These are phyloP conservation scores for Agrocybe pediades DNA, from an alignment of 768 basidiomycete species.

Conservation along the genomic window DNA sequence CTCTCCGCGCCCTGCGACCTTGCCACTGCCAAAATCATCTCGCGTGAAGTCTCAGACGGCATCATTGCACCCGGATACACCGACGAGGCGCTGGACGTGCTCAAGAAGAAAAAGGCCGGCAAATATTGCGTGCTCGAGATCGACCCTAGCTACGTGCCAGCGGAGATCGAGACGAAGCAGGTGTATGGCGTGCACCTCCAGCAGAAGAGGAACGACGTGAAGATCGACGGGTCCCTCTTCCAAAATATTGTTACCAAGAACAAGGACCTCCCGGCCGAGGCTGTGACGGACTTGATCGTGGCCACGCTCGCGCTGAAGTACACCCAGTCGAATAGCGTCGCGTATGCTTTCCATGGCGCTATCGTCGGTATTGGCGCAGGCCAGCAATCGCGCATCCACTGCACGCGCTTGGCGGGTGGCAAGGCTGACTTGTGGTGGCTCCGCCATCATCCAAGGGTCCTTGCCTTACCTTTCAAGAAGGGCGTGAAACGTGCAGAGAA, in stretches of 20 bases:
- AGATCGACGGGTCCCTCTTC: constrained; percentile 82
- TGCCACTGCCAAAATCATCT: constrained; percentile 94
- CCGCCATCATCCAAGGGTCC: constrained; percentile 92
- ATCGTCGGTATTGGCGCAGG: constrained; percentile 97
- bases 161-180: constrained; percentile 87
- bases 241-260: constrained; percentile 87
- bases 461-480: constrained; percentile 93
- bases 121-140: constrained; percentile 99
- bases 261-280: constrained; percentile 78
- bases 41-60: constrained; percentile 98
- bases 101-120: constrained; percentile 95
- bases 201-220: constrained; percentile 88
- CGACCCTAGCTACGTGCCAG: constrained; percentile 80
- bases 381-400: constrained; percentile 98
- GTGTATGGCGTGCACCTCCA: constrained; percentile 92
- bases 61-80: constrained; percentile 96
- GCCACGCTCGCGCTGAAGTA: constrained; percentile 97
- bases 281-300: constrained; percentile 90
- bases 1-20: constrained; percentile 91
- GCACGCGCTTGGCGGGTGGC: constrained; percentile 94
- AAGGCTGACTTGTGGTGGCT: constrained; percentile 99
- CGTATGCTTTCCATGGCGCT: constrained; percentile 90
- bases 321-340: constrained; percentile 98
- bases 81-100: constrained; percentile 82
- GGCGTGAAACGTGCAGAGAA: constrained; percentile 98